phyloP scores from a whole-genome alignment of 2,329 filamentous ascomycete species.

The Diaporthe sp. region DNA sequence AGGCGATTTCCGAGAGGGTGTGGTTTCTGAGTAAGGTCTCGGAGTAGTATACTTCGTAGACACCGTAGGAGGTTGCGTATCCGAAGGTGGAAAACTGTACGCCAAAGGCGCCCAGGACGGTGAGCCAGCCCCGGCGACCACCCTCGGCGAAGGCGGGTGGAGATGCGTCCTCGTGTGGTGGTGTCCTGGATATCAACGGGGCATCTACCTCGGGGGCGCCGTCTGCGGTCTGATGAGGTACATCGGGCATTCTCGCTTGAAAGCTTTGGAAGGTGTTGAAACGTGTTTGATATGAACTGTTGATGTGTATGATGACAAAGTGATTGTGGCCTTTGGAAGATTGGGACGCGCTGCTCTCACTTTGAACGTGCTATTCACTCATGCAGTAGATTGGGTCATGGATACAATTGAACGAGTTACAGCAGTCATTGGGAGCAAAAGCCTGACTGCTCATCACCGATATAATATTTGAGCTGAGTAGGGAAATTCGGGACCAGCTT shows the following conservation, averaged over 20 bases:
- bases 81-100: not conserved
- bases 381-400: not conserved
- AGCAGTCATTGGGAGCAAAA: not conserved
- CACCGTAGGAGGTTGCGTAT: not conserved
- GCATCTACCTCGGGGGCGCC: not conserved
- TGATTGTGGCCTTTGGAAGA: not conserved
- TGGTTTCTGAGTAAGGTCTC: constrained; percentile 47
- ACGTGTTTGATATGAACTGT: not conserved
- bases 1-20: constrained; percentile 50
- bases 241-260: not conserved
- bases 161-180: rapidly evolving
- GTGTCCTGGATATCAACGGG: not conserved
- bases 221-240: not conserved
- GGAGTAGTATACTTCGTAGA: constrained; percentile 53
- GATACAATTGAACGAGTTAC: not conserved
- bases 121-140: not conserved
- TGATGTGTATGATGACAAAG: not conserved
- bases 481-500: not conserved
- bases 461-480: not conserved
- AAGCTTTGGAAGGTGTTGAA: rapidly evolving
- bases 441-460: not conserved
- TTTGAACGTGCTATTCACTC: not conserved
- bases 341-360: not conserved
- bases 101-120: not conserved
- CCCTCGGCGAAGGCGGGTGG: not conserved